phyloP scores from a whole-genome alignment of 805 yeast genomes.

The Cyberlindnera saturnus region DNA sequence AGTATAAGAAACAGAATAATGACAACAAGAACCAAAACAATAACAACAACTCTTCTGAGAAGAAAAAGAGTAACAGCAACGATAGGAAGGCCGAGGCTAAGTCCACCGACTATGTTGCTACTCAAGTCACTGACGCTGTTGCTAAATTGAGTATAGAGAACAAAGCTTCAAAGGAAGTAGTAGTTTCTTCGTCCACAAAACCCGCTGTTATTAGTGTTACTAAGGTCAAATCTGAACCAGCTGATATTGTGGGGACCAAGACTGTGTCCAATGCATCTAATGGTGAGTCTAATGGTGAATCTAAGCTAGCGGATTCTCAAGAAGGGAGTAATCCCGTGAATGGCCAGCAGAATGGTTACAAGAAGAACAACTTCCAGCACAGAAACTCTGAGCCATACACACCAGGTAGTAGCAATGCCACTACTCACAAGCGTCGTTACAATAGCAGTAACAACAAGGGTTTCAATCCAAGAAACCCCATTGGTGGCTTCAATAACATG shows the following conservation, averaged over 20 bases:
- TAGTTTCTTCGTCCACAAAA: neutral
- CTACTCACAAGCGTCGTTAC: slow-evolving; percentile 6
- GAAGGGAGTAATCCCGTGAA: neutral
- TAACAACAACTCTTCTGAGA: slow-evolving; percentile 1
- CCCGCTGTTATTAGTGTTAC: neutral
- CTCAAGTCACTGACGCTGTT: neutral
- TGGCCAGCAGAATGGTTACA: neutral
- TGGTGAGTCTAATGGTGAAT: no score
- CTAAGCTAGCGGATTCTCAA: neutral
- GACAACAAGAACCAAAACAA: slow-evolving; percentile 5
- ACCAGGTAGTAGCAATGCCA: slow-evolving; percentile 1
- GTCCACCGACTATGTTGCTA: no score
- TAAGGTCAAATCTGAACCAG: no score
- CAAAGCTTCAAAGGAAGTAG: neutral
- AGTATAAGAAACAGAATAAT: slow-evolving; percentile 1
- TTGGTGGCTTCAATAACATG: slow-evolving; percentile 7
- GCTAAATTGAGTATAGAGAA: neutral
- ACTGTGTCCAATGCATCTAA: no score
- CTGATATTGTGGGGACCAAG: no score
- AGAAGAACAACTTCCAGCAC: slow-evolving; percentile 6
- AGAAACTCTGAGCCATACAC: slow-evolving; percentile 19
- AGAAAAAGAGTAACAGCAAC: neutral
- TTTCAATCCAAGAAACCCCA: slow-evolving; percentile 16
- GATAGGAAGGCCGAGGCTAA: neutral
- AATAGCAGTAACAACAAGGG: slow-evolving; percentile 6